phyloP scores from a whole-genome alignment of 2,329 filamentous ascomycete genomes.

The Endothia cerciana region DNA sequence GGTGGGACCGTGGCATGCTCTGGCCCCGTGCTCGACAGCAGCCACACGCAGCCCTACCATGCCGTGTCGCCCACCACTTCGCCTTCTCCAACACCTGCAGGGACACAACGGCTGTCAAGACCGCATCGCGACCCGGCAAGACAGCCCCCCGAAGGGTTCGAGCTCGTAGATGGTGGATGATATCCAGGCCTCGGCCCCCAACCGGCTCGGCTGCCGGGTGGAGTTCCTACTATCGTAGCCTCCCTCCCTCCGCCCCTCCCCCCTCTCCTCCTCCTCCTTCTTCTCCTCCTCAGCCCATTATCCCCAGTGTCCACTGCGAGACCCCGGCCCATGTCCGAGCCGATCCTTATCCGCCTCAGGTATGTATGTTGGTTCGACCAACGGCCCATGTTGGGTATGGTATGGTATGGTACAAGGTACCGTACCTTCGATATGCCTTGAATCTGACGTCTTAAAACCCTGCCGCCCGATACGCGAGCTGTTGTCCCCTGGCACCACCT shows the following conservation, averaged over 20 bases:
- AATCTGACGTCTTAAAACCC: slow-evolving; percentile 6
- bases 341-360: slow-evolving; percentile 12
- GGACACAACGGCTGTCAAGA: neutral
- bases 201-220: neutral
- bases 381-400: slow-evolving; percentile 10
- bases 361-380: slow-evolving; percentile 16
- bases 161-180: neutral
- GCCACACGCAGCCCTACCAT: slow-evolving; percentile 8
- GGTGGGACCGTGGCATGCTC: neutral
- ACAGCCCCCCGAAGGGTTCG: neutral
- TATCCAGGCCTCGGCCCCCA: neutral
- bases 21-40: neutral
- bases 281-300: slow-evolving; percentile 1
- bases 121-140: too few species aligned
- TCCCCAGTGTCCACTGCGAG: neutral
- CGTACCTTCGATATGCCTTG: neutral
- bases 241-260: neutral
- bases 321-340: slow-evolving; percentile 10
- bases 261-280: neutral
- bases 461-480: neutral
- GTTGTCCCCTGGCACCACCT: neutral
- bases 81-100: neutral
- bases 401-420: slow-evolving; percentile 1
- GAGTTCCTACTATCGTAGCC: neutral
- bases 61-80: neutral